A percentile compares a stretch with the other conserved stretches of the same genome.
Conservation (phyloP, 1,284 basidiomycete species). For the Trichosporon sp. region DNA sequence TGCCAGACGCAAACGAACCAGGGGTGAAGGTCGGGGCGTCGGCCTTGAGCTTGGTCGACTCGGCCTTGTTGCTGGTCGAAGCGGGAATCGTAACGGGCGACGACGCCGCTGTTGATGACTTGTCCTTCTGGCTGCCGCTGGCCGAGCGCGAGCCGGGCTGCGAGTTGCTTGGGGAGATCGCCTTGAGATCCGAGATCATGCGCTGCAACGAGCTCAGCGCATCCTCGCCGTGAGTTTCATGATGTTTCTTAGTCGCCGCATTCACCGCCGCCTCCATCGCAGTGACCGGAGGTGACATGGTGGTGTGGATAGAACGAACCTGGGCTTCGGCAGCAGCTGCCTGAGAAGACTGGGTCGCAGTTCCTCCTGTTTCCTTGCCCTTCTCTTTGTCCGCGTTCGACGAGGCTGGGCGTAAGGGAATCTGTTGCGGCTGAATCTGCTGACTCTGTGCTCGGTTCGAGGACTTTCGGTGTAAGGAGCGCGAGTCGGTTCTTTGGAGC, state of each 20-base stretch:
- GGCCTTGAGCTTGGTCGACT: slow-evolving; percentile 41
- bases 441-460: slow-evolving; percentile 5
- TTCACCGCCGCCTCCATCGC: slow-evolving; percentile 42
- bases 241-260: slow-evolving; percentile 36
- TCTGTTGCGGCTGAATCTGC: slow-evolving; percentile 1
- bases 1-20: slow-evolving; percentile 14
- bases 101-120: slow-evolving; percentile 1
- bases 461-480: slow-evolving; percentile 10
- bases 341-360: not conserved
- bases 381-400: slow-evolving; percentile 17
- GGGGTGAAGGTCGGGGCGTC: slow-evolving; percentile 47
- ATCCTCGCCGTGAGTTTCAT: slow-evolving; percentile 28
- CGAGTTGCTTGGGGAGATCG: slow-evolving; percentile 25
- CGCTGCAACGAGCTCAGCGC: slow-evolving; percentile 41
- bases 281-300: slow-evolving; percentile 28
- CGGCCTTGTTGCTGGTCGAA: not conserved
- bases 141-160: slow-evolving; percentile 20
- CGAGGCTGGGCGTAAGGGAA: slow-evolving; percentile 11
- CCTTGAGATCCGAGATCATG: slow-evolving; percentile 46
- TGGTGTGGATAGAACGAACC: slow-evolving; percentile 28
- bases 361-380: slow-evolving; percentile 6
- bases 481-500: slow-evolving; percentile 2
- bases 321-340: slow-evolving; percentile 8
- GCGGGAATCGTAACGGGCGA: slow-evolving; percentile 16
- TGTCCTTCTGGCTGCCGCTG: slow-evolving; percentile 18